These are phyloP conservation scores for Aciculosporium take DNA, from an alignment of 2,329 filamentous ascomycete genomes.

Conservation along the genomic window DNA sequence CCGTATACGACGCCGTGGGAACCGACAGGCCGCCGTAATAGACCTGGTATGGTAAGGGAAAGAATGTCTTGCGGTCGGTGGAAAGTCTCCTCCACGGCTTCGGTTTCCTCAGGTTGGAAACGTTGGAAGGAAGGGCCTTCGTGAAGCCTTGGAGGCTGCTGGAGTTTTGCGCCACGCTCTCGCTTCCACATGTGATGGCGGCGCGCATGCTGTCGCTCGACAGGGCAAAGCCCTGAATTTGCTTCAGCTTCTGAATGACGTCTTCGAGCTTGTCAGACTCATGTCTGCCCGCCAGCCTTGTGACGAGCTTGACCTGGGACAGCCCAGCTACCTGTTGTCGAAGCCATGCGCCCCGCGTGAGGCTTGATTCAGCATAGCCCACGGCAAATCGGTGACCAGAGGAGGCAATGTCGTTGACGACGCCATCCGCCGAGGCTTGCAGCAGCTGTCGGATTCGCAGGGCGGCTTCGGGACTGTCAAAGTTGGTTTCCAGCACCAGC, in stretches of 20 bases:
- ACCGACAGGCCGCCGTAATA: constrained; percentile 81
- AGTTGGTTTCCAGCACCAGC: constrained; percentile 76
- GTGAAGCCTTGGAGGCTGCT: constrained; percentile 59
- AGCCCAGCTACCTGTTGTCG: constrained; percentile 82
- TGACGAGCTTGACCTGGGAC: constrained; percentile 74
- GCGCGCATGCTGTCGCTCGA: constrained; percentile 56
- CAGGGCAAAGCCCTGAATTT: constrained; percentile 68
- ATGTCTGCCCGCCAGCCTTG: constrained; percentile 59
- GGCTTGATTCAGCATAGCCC: constrained; percentile 64
- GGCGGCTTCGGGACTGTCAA: constrained; percentile 68
- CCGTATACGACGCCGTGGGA: constrained; percentile 71
- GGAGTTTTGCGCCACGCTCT: constrained; percentile 58
- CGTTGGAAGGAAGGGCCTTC: constrained; percentile 13
- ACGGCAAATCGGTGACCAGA: constrained; percentile 80
- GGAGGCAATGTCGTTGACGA: constrained; percentile 81
- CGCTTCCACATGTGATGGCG: constrained; percentile 72
- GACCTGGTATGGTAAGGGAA: constrained; percentile 90
- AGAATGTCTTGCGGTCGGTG: constrained; percentile 62
- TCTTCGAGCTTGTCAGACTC: constrained; percentile 57
- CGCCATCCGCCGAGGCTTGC: constrained; percentile 74
- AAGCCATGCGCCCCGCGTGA: constrained; percentile 57
- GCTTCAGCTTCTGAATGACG: constrained; percentile 69
- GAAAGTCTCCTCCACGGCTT: constrained; percentile 23
- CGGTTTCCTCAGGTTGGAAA: constrained; percentile 25
- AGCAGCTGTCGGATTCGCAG: constrained; percentile 75